phyloP scores from a whole-genome alignment of 441 rosid species.

The Heliophila coronopifolia region DNA sequence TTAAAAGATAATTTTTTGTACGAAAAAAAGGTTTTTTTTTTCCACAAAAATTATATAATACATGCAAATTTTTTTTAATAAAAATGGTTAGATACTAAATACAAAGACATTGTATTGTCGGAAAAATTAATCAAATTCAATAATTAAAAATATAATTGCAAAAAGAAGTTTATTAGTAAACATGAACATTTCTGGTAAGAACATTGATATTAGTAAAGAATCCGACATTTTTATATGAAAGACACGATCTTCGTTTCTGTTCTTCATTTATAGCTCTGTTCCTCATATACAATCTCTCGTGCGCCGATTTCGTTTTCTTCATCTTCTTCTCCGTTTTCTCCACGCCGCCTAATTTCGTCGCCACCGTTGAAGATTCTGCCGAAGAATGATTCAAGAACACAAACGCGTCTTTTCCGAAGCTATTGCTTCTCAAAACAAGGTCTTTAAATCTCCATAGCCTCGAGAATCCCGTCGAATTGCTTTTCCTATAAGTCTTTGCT shows the following conservation, averaged over 20 bases:
- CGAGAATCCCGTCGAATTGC: conserved; percentile 79
- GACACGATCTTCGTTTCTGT: conserved; percentile 49
- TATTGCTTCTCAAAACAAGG: conserved; percentile 45
- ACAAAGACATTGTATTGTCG: conserved; percentile 5
- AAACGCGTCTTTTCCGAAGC: conserved; percentile 73
- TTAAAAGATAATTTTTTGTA: neutral
- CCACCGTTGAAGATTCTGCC: neutral
- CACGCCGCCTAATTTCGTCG: neutral
- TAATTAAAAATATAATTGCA: neutral
- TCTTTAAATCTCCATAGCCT: conserved; percentile 69
- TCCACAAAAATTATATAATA: neutral
- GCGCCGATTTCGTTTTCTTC: conserved; percentile 39
- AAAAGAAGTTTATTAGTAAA: conserved; percentile 30
- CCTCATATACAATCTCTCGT: conserved; percentile 47
- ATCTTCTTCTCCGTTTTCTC: conserved; percentile 17
- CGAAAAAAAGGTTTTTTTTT: conserved; percentile 11
- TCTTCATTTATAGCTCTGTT: conserved; percentile 42
- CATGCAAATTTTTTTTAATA: too few species aligned
- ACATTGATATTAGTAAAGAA: conserved; percentile 59
- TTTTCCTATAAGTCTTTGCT: conserved; percentile 56
- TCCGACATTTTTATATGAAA: conserved; percentile 71
- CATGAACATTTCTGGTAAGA: conserved; percentile 61
- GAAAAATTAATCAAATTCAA: neutral
- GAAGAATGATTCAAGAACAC: conserved; percentile 33
- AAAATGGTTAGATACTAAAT: conserved; percentile 7